Conservation (phyloP, 1,139 yeast genomes). For the Petasospora rhodanensis region DNA sequence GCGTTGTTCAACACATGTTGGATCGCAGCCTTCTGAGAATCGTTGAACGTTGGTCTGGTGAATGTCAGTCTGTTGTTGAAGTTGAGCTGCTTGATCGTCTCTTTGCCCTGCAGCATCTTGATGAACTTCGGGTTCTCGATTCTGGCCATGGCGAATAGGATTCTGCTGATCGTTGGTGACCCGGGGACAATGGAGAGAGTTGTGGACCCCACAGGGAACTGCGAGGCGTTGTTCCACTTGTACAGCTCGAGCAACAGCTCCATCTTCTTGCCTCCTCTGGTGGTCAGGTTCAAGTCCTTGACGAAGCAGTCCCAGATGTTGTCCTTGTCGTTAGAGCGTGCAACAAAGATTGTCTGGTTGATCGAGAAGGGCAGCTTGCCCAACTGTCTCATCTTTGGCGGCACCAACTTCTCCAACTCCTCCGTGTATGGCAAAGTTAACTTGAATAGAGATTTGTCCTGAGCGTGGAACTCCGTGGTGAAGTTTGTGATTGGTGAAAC, state of each 20-base stretch:
- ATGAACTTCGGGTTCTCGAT: constrained; percentile 54
- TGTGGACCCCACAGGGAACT: constrained; percentile 58
- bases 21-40: constrained; percentile 62
- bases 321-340: constrained; percentile 30
- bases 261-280: constrained; percentile 50
- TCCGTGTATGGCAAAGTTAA: constrained; percentile 26
- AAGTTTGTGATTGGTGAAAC: constrained; percentile 43
- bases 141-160: constrained; percentile 59
- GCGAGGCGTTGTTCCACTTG: constrained; percentile 50
- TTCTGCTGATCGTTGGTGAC: constrained; percentile 58
- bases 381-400: constrained; percentile 34
- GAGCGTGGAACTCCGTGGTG: constrained; percentile 50
- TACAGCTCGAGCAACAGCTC: constrained; percentile 63
- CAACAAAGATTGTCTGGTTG: constrained; percentile 42
- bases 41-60: constrained; percentile 47
- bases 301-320: constrained; percentile 46
- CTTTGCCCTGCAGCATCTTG: constrained; percentile 56
- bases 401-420: constrained; percentile 31
- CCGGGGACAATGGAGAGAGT: constrained; percentile 54
- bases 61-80: constrained; percentile 52
- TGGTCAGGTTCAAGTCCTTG: constrained; percentile 31
- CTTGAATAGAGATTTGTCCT: constrained; percentile 36
- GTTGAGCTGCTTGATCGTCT: constrained; percentile 53
- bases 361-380: constrained; percentile 38
- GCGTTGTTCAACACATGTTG: constrained; percentile 66